Evolutionary conservation across 345 rosid genomes (phyloP), one percentile per base, ranked within the genome.

Genomic region (Ailanthus altissimus): DNA sequence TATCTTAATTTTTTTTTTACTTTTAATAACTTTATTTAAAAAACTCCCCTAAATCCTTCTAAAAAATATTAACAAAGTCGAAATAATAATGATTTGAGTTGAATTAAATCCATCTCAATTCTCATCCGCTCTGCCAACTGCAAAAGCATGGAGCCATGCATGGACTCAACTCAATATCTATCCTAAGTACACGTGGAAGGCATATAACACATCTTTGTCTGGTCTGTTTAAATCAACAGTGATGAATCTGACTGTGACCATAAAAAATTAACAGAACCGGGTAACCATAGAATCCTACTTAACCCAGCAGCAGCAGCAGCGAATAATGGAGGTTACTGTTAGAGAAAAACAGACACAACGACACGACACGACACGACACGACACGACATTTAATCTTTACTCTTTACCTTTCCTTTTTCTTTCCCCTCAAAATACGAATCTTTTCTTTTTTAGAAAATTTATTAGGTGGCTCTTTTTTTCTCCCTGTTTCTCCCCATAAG

Each of bases 261-360:
- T 32, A 1, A 12, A 38, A 56, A 14, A 5, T 20, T n/a, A 42
- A 42, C 6, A 3, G 23, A 16, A 8, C 0, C 13, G 8, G 64
- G 73, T 57, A 0, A 77, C 32, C 18, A 25, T 61, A 70, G 40
- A 9, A 38, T 23, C 14, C 46, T 0, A 11, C 8, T 0, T 1
- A 12, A 21, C 38, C 59, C 26, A 67, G 4, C 26, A 32, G 38
- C 2, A 25, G 64, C 26, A 67, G 4, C 26, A 32, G 38, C 2
- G 38, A 57, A 59, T 20, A 68, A 71, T 45, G 70, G 43, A 21
- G 23, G 70, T 50, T 74, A 47, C 0, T 47, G 70, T 66, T 59
- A 66, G 69, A 66, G 59, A 76, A 72, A 64, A 71, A 72, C 50
- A 1, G 58, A 60, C 67, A n/a, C n/a, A n/a, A n/a, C n/a, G n/a